Evolutionary conservation across 164 flowering plant species (phyloP).

Genomic region (Akebia trifoliata): DNA sequence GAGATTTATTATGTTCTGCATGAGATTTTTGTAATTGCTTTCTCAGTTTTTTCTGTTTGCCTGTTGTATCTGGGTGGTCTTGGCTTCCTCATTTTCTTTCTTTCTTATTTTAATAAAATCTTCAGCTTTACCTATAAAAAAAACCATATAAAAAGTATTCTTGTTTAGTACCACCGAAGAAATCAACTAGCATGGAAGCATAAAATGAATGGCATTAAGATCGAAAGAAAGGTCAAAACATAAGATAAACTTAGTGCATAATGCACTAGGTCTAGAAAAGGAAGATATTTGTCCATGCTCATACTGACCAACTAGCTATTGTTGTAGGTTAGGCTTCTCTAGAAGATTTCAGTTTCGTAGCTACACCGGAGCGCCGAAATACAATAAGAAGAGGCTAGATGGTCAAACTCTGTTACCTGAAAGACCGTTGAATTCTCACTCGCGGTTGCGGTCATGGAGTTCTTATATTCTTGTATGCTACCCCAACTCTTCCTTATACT

Average conservation of each 20-base stretch:
- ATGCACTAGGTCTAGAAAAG: not conserved
- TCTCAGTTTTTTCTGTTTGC: no score
- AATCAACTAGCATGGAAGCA: not conserved
- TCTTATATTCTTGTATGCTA: conserved; percentile 39
- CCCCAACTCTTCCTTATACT: conserved; percentile 5
- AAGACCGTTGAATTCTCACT: conserved; percentile 22
- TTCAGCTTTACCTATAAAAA: no score
- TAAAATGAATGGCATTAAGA: not conserved
- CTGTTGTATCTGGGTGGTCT: no score
- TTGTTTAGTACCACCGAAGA: no score
- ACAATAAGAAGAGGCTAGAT: conserved; percentile 11
- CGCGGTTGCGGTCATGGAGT: conserved; percentile 27
- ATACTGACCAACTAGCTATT: not conserved
- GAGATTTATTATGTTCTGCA: no score
- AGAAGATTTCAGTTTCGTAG: conserved; percentile 30
- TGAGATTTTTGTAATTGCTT: no score
- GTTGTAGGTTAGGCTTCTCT: conserved; percentile 39
- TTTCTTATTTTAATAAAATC: no score
- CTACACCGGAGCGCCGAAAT: conserved; percentile 29
- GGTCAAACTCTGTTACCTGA: conserved; percentile 8
- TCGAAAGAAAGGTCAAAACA: not conserved
- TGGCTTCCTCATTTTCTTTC: no score
- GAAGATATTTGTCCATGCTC: not conserved
- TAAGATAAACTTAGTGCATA: not conserved
- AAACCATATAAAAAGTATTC: no score